phyloP scores from a whole-genome alignment of 257 asterid genomes.

The Solanum lycopersicoides region DNA sequence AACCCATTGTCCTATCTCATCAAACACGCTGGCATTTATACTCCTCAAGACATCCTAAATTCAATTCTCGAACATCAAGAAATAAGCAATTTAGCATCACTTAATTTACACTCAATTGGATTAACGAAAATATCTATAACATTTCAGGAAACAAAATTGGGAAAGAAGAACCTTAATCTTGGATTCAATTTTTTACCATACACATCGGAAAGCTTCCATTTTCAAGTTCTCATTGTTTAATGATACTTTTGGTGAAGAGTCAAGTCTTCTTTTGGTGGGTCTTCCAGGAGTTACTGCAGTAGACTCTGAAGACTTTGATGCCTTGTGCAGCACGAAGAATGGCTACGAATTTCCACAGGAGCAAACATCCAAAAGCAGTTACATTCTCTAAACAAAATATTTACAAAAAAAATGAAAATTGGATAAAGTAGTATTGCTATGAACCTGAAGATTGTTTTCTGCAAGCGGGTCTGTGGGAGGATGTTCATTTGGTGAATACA shows the following conservation, averaged over 20 bases:
- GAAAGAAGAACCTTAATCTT: slow-evolving; percentile 38
- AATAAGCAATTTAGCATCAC: not conserved
- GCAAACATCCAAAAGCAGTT: not conserved
- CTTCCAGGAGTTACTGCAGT: slow-evolving; percentile 29
- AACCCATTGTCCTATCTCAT: slow-evolving; percentile 59
- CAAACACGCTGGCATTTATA: slow-evolving; percentile 52
- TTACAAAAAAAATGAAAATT: not conserved
- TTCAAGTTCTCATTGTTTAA: slow-evolving; percentile 19
- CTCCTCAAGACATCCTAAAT: slow-evolving; percentile 62
- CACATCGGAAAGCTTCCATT: slow-evolving; percentile 38
- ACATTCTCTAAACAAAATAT: not conserved
- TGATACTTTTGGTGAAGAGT: slow-evolving; percentile 25
- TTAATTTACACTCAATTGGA: not conserved
- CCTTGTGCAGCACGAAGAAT: slow-evolving; percentile 73
- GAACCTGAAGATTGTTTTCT: slow-evolving; percentile 39
- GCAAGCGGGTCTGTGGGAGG: not conserved
- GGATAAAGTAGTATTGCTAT: not conserved
- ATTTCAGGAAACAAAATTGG: not conserved
- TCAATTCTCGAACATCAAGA: not conserved
- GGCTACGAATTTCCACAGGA: slow-evolving; percentile 29
- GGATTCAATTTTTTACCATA: slow-evolving; percentile 63
- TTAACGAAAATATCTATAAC: not conserved
- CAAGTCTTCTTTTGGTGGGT: slow-evolving; percentile 38
- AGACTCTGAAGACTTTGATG: slow-evolving; percentile 27
- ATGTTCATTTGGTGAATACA: not conserved